These are phyloP conservation scores for Bimuria novae-zelandiae DNA, from an alignment of 2,329 filamentous ascomycete genomes.

Conservation along the genomic window DNA sequence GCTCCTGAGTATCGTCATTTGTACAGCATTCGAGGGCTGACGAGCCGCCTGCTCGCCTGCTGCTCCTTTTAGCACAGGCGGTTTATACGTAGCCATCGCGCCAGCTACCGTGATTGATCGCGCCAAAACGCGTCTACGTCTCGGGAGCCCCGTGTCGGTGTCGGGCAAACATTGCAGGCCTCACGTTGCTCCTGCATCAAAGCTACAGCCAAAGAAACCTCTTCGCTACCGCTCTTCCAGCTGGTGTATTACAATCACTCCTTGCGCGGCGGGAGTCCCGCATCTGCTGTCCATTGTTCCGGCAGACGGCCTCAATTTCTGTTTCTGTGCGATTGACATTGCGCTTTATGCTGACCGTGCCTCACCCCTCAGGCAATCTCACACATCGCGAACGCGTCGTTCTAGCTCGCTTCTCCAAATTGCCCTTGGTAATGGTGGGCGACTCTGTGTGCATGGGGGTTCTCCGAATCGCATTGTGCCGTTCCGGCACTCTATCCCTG, in stretches of 20 bases:
- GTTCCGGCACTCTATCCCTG: conserved; percentile 31
- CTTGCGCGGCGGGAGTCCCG: background rate
- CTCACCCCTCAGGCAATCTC: conserved; percentile 14
- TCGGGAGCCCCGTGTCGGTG: conserved; percentile 2
- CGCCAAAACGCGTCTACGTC: conserved; percentile 4
- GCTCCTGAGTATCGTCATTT: background rate
- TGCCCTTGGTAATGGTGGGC: conserved; percentile 19
- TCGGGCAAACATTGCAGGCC: conserved; percentile 18
- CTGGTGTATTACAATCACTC: conserved; percentile 31
- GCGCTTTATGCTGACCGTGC: conserved; percentile 7
- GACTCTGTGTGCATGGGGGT: conserved; percentile 14
- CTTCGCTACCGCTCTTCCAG: conserved; percentile 34
- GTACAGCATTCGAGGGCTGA: background rate
- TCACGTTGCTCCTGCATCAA: conserved; percentile 33
- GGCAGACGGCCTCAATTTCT: background rate
- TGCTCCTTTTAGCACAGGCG: conserved; percentile 7
- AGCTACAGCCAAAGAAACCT: conserved; percentile 33
- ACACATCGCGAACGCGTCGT: conserved; percentile 19
- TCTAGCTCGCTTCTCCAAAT: conserved; percentile 22
- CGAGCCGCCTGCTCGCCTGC: background rate
- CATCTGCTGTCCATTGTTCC: conserved; percentile 7
- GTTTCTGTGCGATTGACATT: conserved; percentile 9
- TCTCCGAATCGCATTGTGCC: conserved; percentile 13
- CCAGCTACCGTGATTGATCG: background rate
- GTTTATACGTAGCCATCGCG: background rate